Evolutionary conservation across 768 basidiomycete genomes (phyloP).

Genomic region (Neoboletus magnificus): DNA sequence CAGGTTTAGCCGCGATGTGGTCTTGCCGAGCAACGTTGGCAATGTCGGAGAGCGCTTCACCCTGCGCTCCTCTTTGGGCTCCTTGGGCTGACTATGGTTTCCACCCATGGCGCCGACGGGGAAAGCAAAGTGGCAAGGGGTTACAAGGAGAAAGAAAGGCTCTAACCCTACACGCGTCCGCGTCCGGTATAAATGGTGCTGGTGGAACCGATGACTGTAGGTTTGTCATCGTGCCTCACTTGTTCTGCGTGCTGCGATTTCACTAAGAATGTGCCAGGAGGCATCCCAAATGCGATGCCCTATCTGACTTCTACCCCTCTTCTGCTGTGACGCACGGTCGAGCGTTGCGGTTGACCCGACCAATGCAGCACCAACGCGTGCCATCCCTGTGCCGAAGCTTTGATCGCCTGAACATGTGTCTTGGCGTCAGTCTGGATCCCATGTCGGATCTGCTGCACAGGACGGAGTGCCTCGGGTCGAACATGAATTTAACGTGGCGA

Average conservation of each 20-base stretch:
- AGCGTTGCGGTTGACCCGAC: slow-evolving; percentile 1
- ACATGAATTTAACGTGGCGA: slow-evolving; percentile 1
- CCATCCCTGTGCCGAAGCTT: slow-evolving; percentile 9
- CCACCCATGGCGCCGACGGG: slow-evolving; percentile 22
- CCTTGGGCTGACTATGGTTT: slow-evolving; percentile 26
- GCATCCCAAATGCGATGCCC: slow-evolving; percentile 17
- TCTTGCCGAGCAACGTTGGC: slow-evolving; percentile 24
- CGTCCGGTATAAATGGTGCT: slow-evolving; percentile 20
- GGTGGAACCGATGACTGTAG: slow-evolving; percentile 4
- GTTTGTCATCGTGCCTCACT: slow-evolving; percentile 26
- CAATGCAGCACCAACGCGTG: slow-evolving; percentile 13
- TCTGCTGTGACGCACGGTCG: slow-evolving; percentile 14
- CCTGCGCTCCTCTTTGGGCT: slow-evolving; percentile 21
- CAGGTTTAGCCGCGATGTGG: slow-evolving; percentile 27
- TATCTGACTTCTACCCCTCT: slow-evolving; percentile 8
- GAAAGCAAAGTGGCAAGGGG: not conserved
- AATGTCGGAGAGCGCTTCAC: slow-evolving; percentile 25
- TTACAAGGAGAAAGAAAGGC: not conserved
- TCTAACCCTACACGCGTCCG: slow-evolving; percentile 15
- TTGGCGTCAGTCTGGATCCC: not conserved
- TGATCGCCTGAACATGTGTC: slow-evolving; percentile 7
- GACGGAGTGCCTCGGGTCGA: not conserved
- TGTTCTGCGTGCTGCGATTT: slow-evolving; percentile 28
- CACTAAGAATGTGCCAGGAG: slow-evolving; percentile 12
- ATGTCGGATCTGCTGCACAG: slow-evolving; percentile 9